Base-by-base conservation (phyloP, 345 rosid genomes). In the Clarkia xantiana region DNA sequence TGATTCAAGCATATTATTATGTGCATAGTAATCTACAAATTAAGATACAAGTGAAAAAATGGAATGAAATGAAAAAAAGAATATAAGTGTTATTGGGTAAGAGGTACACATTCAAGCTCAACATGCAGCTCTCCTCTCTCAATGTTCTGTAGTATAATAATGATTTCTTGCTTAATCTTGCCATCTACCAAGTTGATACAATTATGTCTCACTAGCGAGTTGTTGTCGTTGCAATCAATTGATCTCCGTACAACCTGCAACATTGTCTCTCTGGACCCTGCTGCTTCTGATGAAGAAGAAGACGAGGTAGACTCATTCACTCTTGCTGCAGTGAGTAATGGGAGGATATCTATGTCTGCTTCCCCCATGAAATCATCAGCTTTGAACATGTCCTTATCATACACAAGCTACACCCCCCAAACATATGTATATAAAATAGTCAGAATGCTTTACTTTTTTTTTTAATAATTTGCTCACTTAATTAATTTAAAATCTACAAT, bases 351-450 rank as follows among this genome's bases (percentile, higher is more conserved):
- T 15, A 91, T 84, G 71, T 87, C 96, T 86, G 94, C 90, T 50
- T 86, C 96, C 39, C 98, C 98, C 96, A 86, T 91, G 57, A 86
- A 91, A 72, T 91, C 96, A 58, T 91, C 94, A 0, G 82, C 63
- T 40, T 79, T 60, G 70, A 91, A 91, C 6, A 78, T 84, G 61
- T 91, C 98, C 66, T 84, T 91, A 49, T 91, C 98, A 39, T 79
- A 86, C 55, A 86, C 94, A 51, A 81, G 61, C 96, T 86, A 86
- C 61, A 69, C n/a, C 13, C 25, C 0, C 3, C 3, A 23, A n/a
- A n/a, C n/a, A n/a, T n/a, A n/a, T n/a, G n/a, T n/a, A n/a, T n/a
- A n/a, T n/a, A n/a, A n/a, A n/a, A n/a, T n/a, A n/a, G n/a, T n/a
- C n/a, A n/a, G n/a, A n/a, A n/a, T n/a, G n/a, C n/a, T n/a, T n/a